These are phyloP conservation scores for Solanum chacoense DNA, from an alignment of 305 asterid species.

Conservation along the genomic window DNA sequence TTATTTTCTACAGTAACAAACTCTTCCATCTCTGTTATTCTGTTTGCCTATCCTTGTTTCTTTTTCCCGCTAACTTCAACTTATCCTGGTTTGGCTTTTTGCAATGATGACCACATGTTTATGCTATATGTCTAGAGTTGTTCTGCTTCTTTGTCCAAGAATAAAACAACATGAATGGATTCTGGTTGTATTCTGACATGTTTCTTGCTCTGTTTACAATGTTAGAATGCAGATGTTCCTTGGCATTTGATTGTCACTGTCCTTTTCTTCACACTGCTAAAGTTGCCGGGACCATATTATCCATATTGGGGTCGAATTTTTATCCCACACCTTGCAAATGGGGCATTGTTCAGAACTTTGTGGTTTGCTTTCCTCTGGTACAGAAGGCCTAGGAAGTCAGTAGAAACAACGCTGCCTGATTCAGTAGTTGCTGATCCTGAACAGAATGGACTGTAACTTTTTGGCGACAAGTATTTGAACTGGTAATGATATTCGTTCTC, in stretches of 20 bases:
- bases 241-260: slow-evolving; percentile 70
- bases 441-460: slow-evolving; percentile 11
- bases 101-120: background rate
- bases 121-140: background rate
- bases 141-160: background rate
- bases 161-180: background rate
- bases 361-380: slow-evolving; percentile 76
- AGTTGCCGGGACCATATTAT: slow-evolving; percentile 84
- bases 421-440: slow-evolving; percentile 13
- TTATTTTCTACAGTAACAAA: background rate
- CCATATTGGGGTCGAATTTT: slow-evolving; percentile 93
- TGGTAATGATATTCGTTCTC: slow-evolving; percentile 18
- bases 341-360: slow-evolving; percentile 62
- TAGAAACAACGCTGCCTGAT: slow-evolving; percentile 15
- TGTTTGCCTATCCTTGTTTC: background rate
- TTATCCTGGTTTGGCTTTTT: background rate
- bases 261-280: slow-evolving; percentile 53
- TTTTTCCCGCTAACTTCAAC: background rate
- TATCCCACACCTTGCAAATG: slow-evolving; percentile 86
- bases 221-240: slow-evolving; percentile 66
- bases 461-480: slow-evolving; percentile 4
- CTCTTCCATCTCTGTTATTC: background rate
- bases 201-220: slow-evolving; percentile 1
- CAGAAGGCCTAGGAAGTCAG: slow-evolving; percentile 30
- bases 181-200: background rate